Evolutionary conservation across 2,329 filamentous ascomycete genomes (phyloP).

Genomic region (Emergomyces africanus): DNA sequence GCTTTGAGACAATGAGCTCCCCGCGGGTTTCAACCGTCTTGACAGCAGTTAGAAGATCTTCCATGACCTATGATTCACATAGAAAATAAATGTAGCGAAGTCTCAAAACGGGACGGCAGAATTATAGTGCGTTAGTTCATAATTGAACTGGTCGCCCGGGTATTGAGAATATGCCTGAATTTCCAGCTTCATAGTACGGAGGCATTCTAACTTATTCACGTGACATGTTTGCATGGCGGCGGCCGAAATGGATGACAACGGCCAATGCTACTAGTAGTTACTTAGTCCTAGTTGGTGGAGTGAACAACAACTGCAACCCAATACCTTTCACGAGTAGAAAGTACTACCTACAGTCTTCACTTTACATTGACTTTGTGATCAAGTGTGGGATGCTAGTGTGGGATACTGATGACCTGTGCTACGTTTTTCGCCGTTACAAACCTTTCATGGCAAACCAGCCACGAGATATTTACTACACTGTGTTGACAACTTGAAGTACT

Average conservation of each 20-base stretch:
- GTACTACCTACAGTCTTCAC: background rate
- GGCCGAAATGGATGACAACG: too few relatives aligned
- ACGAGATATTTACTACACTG: background rate
- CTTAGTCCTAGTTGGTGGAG: too few relatives aligned
- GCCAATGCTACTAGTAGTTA: too few relatives aligned
- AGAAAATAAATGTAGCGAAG: background rate
- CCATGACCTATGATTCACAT: conserved; percentile 17
- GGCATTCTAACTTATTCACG: too few relatives aligned
- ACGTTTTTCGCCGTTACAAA: background rate
- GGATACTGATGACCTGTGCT: background rate
- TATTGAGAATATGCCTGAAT: too few relatives aligned
- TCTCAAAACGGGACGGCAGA: background rate
- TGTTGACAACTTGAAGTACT: too few relatives aligned
- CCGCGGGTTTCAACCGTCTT: conserved; percentile 18
- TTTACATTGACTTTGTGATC: background rate
- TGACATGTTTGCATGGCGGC: too few relatives aligned
- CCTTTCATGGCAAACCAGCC: background rate
- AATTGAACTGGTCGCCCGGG: background rate
- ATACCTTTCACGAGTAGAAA: background rate
- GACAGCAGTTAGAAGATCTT: conserved; percentile 27
- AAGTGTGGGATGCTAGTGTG: background rate
- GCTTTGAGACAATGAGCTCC: background rate
- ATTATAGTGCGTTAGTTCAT: background rate
- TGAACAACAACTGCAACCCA: background rate
- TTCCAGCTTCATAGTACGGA: too few relatives aligned